phyloP scores from a whole-genome alignment of 2,329 filamentous ascomycete species.

The Blumeriella jaapii region DNA sequence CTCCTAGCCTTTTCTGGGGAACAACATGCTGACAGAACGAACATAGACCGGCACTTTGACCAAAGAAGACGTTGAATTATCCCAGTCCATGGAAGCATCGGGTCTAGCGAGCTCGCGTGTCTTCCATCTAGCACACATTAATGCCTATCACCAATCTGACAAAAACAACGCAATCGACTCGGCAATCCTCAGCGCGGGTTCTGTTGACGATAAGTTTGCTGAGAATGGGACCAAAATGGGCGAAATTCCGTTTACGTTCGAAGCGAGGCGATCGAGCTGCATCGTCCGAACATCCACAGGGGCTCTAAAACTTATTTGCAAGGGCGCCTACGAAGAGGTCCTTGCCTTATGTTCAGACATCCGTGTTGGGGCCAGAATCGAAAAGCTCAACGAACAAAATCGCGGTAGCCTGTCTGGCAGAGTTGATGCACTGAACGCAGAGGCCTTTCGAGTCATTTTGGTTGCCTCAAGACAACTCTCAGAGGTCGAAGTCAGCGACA shows the following conservation, averaged over 20 bases:
- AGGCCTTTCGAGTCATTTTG: conserved; percentile 8
- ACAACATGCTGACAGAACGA: background rate
- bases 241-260: conserved; percentile 10
- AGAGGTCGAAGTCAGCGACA: background rate
- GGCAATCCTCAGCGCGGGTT: conserved; percentile 4
- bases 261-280: conserved; percentile 7
- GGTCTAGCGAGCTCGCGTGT: conserved; percentile 1
- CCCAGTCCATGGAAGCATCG: background rate
- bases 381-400: background rate
- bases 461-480: conserved; percentile 6
- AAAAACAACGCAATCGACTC: conserved; percentile 8
- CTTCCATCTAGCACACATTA: conserved; percentile 2
- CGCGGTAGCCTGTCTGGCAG: background rate
- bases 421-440: conserved; percentile 1
- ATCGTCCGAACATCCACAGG: conserved; percentile 1
- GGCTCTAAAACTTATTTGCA: conserved; percentile 2
- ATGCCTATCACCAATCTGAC: conserved; percentile 4
- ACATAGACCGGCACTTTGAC: conserved; percentile 6
- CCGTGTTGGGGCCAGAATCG: background rate
- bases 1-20: background rate
- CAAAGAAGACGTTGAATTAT: conserved; percentile 8
- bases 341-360: conserved; percentile 5
- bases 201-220: background rate
- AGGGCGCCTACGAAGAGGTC: conserved; percentile 11
- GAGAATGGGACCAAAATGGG: background rate